Conservation (phyloP, 2,329 filamentous ascomycete species). For the Aspergillus floridensis region DNA sequence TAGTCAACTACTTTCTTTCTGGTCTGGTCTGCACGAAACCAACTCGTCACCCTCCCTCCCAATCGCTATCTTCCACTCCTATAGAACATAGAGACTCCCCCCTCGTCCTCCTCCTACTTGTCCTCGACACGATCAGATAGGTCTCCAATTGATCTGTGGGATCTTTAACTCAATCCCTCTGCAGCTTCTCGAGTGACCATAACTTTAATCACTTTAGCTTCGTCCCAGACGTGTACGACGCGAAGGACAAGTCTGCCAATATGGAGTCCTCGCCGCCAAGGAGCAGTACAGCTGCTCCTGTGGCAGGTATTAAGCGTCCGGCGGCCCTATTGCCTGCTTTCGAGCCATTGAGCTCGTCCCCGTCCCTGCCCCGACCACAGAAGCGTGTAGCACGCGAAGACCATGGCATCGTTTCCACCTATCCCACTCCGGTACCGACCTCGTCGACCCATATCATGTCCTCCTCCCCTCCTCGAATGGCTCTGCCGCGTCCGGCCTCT, state of each 20-base stretch:
- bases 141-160: conserved; percentile 18
- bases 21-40: conserved; percentile 14
- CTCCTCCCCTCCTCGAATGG: conserved; percentile 70
- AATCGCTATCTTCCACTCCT: background rate
- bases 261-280: conserved; percentile 45
- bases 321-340: conserved; percentile 50
- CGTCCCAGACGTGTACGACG: conserved; percentile 2
- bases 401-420: conserved; percentile 55
- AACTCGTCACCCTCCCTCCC: conserved; percentile 2
- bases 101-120: conserved; percentile 5
- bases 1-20: conserved; percentile 17
- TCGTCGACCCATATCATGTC: conserved; percentile 90
- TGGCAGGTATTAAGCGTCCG: conserved; percentile 46
- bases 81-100: conserved; percentile 11
- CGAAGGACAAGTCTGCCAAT: conserved; percentile 10
- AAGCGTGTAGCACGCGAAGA: conserved; percentile 49
- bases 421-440: conserved; percentile 90
- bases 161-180: conserved; percentile 9
- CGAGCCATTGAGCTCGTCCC: conserved; percentile 50
- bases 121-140: conserved; percentile 21
- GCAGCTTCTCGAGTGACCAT: conserved; percentile 3
- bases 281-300: conserved; percentile 32
- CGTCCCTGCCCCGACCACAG: conserved; percentile 46
- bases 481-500: conserved; percentile 51
- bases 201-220: conserved; percentile 1